Conservation (phyloP, 1,284 basidiomycete species). For the Heliocybe sulcata region DNA sequence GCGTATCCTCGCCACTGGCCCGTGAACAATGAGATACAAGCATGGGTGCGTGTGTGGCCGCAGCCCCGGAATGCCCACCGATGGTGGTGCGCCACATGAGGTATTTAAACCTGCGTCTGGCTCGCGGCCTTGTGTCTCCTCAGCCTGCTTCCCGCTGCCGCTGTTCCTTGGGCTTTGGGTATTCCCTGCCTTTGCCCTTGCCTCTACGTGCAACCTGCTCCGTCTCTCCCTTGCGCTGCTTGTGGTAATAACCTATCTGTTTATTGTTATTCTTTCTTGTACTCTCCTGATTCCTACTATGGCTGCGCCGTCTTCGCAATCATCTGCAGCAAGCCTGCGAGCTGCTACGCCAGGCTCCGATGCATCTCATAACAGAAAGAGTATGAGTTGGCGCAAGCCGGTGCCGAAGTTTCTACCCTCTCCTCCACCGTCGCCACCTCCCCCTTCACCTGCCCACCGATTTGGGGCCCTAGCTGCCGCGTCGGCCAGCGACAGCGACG, state of each 20-base stretch:
- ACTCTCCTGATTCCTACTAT: not conserved
- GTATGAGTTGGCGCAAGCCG: slow-evolving; percentile 14
- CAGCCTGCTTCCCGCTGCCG: not conserved
- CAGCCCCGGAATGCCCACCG: not conserved
- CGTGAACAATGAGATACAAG: not conserved
- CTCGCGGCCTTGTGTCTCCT: not conserved
- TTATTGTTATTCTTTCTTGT: not conserved
- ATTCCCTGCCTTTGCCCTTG: not conserved
- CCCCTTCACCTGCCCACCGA: not conserved
- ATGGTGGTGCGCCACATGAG: not conserved
- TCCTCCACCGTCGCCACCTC: slow-evolving; percentile 12
- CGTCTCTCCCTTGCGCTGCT: not conserved
- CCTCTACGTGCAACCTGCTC: not conserved
- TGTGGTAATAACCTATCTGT: not conserved
- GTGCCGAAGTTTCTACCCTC: slow-evolving; percentile 13
- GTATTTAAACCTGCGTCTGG: not conserved
- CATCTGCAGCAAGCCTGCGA: not conserved
- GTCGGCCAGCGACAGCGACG: not conserved
- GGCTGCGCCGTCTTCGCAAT: not conserved
- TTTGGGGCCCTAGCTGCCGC: not conserved
- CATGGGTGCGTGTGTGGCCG: slow-evolving; percentile 1
- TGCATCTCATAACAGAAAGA: not conserved
- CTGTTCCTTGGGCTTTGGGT: not conserved
- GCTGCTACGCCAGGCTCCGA: not conserved
- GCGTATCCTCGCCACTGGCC: not conserved